Conservation (phyloP, 192 early-diverging fungal species). For the Coemansia brasiliensis region DNA sequence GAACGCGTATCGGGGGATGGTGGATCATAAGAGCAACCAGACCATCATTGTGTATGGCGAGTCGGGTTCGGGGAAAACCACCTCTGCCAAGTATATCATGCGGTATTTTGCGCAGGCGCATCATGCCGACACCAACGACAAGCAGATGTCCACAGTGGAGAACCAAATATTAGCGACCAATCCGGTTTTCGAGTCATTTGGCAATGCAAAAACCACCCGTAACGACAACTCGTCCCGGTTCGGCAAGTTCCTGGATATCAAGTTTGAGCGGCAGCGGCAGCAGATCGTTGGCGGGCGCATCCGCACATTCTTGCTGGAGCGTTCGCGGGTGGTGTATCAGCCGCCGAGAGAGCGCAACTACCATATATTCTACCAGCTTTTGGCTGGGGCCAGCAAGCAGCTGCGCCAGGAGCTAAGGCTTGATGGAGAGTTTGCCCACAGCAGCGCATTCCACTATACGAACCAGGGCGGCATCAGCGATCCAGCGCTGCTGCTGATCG, state of each 20-base stretch:
- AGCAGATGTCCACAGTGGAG: conserved; percentile 49
- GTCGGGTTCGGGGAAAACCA: conserved; percentile 96
- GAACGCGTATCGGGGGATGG: conserved; percentile 94
- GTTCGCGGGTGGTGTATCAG: conserved; percentile 71
- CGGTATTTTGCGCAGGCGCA: conserved; percentile 89
- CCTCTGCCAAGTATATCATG: conserved; percentile 97
- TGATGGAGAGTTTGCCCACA: conserved; percentile 68
- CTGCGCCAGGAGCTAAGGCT: conserved; percentile 71
- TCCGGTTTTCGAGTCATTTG: conserved; percentile 85
- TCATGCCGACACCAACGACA: conserved; percentile 59
- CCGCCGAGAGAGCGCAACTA: conserved; percentile 80
- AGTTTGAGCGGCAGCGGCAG: conserved; percentile 79
- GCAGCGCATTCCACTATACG: conserved; percentile 52
- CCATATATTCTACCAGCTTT: conserved; percentile 95
- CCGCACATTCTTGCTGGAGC: conserved; percentile 86
- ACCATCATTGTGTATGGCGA: conserved; percentile 98
- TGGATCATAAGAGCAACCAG: conserved; percentile 89
- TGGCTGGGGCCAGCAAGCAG: conserved; percentile 73
- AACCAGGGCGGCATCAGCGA: conserved; percentile 53
- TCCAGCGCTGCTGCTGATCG: conserved; percentile 20
- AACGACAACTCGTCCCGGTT: conserved; percentile 88
- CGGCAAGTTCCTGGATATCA: conserved; percentile 82
- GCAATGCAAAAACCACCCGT: conserved; percentile 74
- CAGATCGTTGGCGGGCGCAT: conserved; percentile 83
- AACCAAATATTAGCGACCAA: conserved; percentile 70